A percentile compares a stretch with the other conserved stretches of the same genome.
These are phyloP conservation scores for Choiromyces venosus DNA, from an alignment of 495 filamentous ascomycete genomes.

Conservation along the genomic window DNA sequence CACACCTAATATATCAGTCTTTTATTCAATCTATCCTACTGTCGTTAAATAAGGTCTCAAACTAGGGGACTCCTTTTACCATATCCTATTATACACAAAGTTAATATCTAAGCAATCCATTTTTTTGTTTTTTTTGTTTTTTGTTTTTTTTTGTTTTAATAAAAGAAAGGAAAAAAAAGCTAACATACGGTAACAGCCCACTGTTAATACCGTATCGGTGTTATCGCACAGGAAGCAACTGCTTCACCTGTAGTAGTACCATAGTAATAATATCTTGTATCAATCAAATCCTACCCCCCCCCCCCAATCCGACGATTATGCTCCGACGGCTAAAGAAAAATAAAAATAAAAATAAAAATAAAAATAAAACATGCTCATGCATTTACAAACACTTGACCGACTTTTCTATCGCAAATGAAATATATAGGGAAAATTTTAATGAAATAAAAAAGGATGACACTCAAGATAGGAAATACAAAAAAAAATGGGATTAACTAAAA, in stretches of 20 bases:
- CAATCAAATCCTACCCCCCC: slow-evolving; percentile 2
- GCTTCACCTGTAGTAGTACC: neutral
- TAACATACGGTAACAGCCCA: neutral
- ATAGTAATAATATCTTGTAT: neutral
- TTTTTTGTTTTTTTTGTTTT: neutral
- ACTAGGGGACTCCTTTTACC: no score
- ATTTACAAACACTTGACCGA: neutral
- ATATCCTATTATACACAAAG: no score
- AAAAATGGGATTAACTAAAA: neutral
- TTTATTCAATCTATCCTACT: no score
- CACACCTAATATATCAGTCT: no score
- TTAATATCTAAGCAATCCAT: no score
- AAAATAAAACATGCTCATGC: neutral
- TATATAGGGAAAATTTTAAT: neutral
- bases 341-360: neutral
- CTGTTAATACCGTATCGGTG: neutral
- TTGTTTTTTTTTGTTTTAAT: neutral
- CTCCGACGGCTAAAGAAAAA: neutral
- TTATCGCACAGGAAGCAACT: neutral
- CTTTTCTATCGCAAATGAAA: neutral
- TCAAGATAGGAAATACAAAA: neutral
- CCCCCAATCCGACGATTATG: neutral
- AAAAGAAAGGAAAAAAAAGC: neutral
- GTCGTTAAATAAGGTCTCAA: no score
- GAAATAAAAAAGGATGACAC: neutral